These are phyloP conservation scores for Tylopilus balloui DNA, from an alignment of 768 basidiomycete species.

Conservation along the genomic window DNA sequence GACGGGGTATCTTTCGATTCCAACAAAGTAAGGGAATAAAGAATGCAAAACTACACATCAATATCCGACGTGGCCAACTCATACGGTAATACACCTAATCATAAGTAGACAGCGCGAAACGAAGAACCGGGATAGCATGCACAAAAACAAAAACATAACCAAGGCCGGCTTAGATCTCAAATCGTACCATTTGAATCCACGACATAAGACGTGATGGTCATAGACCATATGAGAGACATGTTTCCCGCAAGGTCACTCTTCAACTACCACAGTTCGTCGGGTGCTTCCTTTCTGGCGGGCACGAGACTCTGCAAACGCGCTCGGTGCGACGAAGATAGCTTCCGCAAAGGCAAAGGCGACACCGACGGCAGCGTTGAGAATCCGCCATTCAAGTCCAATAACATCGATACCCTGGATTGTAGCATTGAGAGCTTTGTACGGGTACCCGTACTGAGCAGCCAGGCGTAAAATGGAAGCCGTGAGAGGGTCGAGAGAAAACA, in stretches of 20 bases:
- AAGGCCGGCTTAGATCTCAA: slow-evolving; percentile 6
- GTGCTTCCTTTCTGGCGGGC: slow-evolving; percentile 20
- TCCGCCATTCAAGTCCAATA: slow-evolving; percentile 51
- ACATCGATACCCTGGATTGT: slow-evolving; percentile 44
- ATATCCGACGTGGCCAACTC: slow-evolving; percentile 9
- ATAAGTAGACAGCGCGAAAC: slow-evolving; percentile 19
- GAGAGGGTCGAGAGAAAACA: slow-evolving; percentile 50
- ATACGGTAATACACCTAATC: slow-evolving; percentile 13
- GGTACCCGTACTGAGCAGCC: slow-evolving; percentile 57
- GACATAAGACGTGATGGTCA: slow-evolving; percentile 1
- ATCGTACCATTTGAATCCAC: neutral
- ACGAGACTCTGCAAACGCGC: slow-evolving; percentile 32
- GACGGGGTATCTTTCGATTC: slow-evolving; percentile 8
- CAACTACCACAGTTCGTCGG: slow-evolving; percentile 17
- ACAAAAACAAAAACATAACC: slow-evolving; percentile 11
- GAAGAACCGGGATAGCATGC: slow-evolving; percentile 15
- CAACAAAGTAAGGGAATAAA: neutral
- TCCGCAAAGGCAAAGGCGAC: slow-evolving; percentile 69
- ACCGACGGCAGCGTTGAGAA: slow-evolving; percentile 50
- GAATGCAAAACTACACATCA: neutral
- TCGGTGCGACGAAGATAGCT: slow-evolving; percentile 49
- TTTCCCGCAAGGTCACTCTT: slow-evolving; percentile 15
- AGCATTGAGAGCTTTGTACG: slow-evolving; percentile 32
- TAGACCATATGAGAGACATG: neutral
- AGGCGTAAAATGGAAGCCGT: slow-evolving; percentile 62